phyloP scores from a whole-genome alignment of 768 basidiomycete species.

The Cantharellus anzutake region DNA sequence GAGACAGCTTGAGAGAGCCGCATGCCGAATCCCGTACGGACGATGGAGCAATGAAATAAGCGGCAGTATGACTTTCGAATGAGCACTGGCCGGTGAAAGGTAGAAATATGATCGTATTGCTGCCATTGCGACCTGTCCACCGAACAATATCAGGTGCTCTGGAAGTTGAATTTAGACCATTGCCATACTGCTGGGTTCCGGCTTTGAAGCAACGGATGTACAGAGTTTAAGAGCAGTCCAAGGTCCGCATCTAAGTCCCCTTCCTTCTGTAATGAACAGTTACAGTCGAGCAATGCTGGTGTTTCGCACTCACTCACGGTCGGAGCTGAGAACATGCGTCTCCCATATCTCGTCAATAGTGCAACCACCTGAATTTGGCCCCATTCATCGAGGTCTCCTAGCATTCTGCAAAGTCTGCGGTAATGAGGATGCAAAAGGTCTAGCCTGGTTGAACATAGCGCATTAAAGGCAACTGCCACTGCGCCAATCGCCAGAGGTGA shows the following conservation, averaged over 20 bases:
- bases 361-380: constrained; percentile 69
- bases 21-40: constrained; percentile 55
- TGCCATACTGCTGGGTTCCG: constrained; percentile 67
- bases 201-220: constrained; percentile 66
- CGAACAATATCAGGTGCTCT: background rate
- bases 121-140: constrained; percentile 54
- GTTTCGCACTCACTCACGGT: background rate
- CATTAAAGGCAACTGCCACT: constrained; percentile 67
- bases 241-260: constrained; percentile 44
- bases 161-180: background rate
- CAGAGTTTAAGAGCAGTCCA: constrained; percentile 46
- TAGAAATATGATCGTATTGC: constrained; percentile 59
- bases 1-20: constrained; percentile 52
- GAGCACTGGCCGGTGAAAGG: constrained; percentile 36
- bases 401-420: constrained; percentile 58
- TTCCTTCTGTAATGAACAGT: background rate
- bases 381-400: constrained; percentile 94
- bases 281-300: background rate
- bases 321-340: constrained; percentile 42
- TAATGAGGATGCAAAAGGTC: constrained; percentile 84
- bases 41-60: constrained; percentile 50
- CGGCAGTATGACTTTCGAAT: constrained; percentile 42
- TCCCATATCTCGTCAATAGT: constrained; percentile 62
- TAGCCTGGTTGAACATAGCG: constrained; percentile 69
- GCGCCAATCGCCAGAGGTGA: constrained; percentile 80